Conservation (phyloP, 495 filamentous ascomycete genomes). For the Aspergillus ostianus region DNA sequence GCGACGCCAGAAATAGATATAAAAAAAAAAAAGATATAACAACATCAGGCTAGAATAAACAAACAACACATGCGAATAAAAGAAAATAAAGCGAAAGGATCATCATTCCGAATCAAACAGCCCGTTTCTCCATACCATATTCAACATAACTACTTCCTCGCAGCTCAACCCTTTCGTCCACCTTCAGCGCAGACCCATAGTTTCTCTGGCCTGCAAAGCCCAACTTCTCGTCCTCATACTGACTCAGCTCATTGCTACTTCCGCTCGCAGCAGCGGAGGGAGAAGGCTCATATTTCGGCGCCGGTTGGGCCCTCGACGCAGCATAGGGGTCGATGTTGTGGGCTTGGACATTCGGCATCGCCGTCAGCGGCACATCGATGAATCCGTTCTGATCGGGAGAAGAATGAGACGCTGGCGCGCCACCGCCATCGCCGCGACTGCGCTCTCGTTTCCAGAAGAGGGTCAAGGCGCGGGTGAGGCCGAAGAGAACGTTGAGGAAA, state of each 20-base stretch:
- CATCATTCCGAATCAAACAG: neutral
- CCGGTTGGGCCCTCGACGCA: slow-evolving; percentile 14
- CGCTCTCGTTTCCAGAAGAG: slow-evolving; percentile 41
- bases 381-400: slow-evolving; percentile 25
- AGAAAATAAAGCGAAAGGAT: slow-evolving; percentile 12
- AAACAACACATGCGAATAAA: neutral
- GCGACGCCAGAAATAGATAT: neutral
- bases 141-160: slow-evolving; percentile 41
- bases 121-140: slow-evolving; percentile 35
- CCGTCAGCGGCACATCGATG: slow-evolving; percentile 32
- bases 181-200: slow-evolving; percentile 19
- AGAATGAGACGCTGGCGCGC: slow-evolving; percentile 23
- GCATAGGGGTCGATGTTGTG: neutral
- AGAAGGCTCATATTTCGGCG: slow-evolving; percentile 28
- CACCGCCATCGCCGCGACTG: slow-evolving; percentile 48
- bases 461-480: slow-evolving; percentile 62
- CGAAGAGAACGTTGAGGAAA: slow-evolving; percentile 72
- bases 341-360: slow-evolving; percentile 18
- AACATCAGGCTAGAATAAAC: slow-evolving; percentile 3
- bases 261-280: neutral
- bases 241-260: slow-evolving; percentile 10
- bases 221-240: slow-evolving; percentile 42
- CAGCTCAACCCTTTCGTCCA: slow-evolving; percentile 21
- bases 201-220: slow-evolving; percentile 45
- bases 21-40: too few relatives aligned